These are phyloP conservation scores for Aaosphaeria arxii DNA, from an alignment of 2,329 filamentous ascomycete genomes.

Conservation along the genomic window DNA sequence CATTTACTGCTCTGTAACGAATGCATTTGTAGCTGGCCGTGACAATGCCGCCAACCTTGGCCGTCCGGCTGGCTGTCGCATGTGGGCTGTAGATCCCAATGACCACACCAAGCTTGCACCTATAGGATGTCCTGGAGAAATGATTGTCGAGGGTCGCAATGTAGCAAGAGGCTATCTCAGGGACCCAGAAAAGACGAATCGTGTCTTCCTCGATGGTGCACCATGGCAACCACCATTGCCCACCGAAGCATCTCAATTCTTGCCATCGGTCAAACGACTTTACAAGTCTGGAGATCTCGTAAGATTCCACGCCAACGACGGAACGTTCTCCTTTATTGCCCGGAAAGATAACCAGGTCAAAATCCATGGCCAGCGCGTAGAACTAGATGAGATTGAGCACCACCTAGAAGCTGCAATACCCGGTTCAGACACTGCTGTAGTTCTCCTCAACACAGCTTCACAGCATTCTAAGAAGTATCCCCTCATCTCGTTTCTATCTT, in stretches of 20 bases:
- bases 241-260: not conserved
- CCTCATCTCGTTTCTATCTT: not conserved
- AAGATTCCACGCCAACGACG: conserved; percentile 1
- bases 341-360: conserved; percentile 10
- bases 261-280: not conserved
- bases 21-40: too few relatives aligned
- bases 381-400: conserved; percentile 10
- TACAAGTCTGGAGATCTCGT: conserved; percentile 10
- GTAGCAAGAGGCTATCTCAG: conserved; percentile 19
- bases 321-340: conserved; percentile 3
- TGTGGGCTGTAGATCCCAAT: conserved; percentile 33
- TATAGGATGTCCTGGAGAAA: conserved; percentile 5
- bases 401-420: not conserved
- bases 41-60: too few relatives aligned
- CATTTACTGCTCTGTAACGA: not conserved
- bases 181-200: conserved; percentile 16
- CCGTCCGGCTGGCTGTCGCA: too few relatives aligned
- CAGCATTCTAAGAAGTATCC: conserved; percentile 2
- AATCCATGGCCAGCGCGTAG: conserved; percentile 10
- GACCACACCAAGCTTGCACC: conserved; percentile 12
- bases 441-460: not conserved
- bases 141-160: conserved; percentile 17
- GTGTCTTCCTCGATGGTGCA: conserved; percentile 24
- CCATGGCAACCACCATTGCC: not conserved
- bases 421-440: not conserved